These are phyloP conservation scores for Endotrypanum monterogeii DNA, from an alignment of 208 protist species.

Conservation along the genomic window DNA sequence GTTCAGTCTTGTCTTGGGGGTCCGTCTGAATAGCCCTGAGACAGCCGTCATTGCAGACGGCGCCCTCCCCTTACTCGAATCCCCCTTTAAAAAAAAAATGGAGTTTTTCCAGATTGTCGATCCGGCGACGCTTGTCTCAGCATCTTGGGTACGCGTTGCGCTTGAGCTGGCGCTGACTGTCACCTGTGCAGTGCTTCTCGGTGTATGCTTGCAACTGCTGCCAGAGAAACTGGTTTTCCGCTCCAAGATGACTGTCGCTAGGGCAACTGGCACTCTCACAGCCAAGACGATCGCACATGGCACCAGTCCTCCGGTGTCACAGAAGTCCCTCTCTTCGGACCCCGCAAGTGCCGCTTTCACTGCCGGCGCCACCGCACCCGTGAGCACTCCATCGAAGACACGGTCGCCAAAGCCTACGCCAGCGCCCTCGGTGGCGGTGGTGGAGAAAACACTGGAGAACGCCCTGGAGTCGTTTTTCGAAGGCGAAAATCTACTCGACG, in stretches of 20 bases:
- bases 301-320: not conserved
- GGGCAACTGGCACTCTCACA: not conserved
- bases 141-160: conserved; percentile 12
- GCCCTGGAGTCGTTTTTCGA: conserved; percentile 49
- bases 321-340: not conserved
- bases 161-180: conserved; percentile 23
- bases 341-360: not conserved
- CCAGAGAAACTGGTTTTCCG: conserved; percentile 27
- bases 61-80: not conserved
- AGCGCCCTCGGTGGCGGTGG: not conserved
- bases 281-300: not conserved
- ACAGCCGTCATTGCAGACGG: not conserved
- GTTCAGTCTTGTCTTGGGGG: not conserved
- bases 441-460: conserved; percentile 21
- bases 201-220: conserved; percentile 28
- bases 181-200: conserved; percentile 20
- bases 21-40: not conserved
- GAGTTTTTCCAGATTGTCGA: conserved; percentile 45
- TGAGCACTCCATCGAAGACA: not conserved
- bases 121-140: conserved; percentile 7
- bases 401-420: not conserved
- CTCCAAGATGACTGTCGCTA: not conserved
- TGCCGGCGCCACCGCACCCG: not conserved
- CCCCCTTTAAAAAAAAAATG: conserved; percentile 10
- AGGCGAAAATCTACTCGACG: conserved; percentile 33